These are phyloP conservation scores for Alternaria sp. DNA, from an alignment of 2,329 filamentous ascomycete genomes.

Conservation along the genomic window DNA sequence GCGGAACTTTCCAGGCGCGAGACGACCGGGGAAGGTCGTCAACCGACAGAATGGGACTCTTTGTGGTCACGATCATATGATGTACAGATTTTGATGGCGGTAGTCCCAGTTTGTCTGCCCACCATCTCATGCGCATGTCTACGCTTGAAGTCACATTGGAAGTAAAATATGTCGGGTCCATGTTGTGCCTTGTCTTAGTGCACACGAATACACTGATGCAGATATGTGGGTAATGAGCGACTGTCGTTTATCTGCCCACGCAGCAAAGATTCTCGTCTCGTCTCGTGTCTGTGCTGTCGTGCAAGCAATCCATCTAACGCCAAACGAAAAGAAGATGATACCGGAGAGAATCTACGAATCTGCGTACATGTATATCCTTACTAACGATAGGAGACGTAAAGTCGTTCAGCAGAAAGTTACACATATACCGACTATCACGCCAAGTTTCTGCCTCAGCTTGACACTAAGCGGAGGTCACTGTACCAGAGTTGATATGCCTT, in stretches of 20 bases:
- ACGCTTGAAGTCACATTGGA: not conserved
- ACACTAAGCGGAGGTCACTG: not conserved
- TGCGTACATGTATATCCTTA: not conserved
- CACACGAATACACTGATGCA: not conserved
- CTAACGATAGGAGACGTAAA: not conserved
- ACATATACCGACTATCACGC: not conserved
- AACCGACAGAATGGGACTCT: not conserved
- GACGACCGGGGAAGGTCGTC: not conserved
- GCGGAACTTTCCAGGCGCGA: not conserved
- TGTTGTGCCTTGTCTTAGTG: not conserved
- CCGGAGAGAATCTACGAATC: not conserved
- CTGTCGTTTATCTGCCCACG: not conserved
- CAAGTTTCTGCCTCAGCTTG: not conserved
- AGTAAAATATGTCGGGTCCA: not conserved
- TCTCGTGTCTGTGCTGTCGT: not conserved
- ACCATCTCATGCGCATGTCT: not conserved
- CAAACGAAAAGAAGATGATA: not conserved
- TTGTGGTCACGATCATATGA: not conserved
- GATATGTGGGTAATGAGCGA: not conserved
- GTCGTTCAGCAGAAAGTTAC: not conserved
- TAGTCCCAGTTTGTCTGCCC: not conserved
- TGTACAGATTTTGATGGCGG: not conserved
- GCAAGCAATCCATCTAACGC: not conserved
- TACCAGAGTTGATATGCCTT: not conserved
- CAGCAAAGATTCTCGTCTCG: not conserved